Percentiles rank a stretch among this genome's conserved stretches.
These are phyloP conservation scores for Thraustochytrium sp. DNA, from an alignment of 352 stramenopile species.

Conservation along the genomic window DNA sequence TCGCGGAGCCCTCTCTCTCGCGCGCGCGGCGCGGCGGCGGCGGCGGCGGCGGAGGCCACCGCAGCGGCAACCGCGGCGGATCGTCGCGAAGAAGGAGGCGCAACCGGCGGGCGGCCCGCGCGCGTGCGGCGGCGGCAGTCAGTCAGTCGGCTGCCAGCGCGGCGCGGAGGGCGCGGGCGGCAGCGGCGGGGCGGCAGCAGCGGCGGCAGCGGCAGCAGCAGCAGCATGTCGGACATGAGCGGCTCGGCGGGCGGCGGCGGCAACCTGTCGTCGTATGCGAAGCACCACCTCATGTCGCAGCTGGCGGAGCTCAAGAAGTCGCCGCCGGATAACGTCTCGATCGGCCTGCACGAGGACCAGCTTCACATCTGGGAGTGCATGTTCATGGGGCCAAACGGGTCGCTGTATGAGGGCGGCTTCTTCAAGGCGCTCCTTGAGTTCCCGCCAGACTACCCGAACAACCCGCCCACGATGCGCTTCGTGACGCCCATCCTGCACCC, in stretches of 20 bases:
- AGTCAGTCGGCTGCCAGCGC: too few relatives aligned
- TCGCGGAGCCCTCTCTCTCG: too few relatives aligned
- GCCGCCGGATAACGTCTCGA: conserved; percentile 32
- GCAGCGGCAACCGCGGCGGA: too few relatives aligned
- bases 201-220: too few relatives aligned
- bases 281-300: conserved; percentile 36
- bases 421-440: conserved; percentile 97
- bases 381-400: conserved; percentile 42
- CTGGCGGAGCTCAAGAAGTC: conserved; percentile 38
- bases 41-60: too few relatives aligned
- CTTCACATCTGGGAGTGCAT: conserved; percentile 42
- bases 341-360: conserved; percentile 44
- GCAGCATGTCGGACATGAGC: too few relatives aligned
- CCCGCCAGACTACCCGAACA: conserved; percentile 96
- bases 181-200: too few relatives aligned
- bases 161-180: too few relatives aligned
- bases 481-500: conserved; percentile 40
- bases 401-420: conserved; percentile 82
- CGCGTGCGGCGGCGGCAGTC: too few relatives aligned
- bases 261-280: conserved; percentile 39
- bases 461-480: conserved; percentile 66
- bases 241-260: neutral
- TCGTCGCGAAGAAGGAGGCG: too few relatives aligned
- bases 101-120: too few relatives aligned
- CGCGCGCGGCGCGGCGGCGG: too few relatives aligned